Evolutionary conservation across 768 basidiomycete genomes (phyloP), one percentile per base, ranked within the genome.

Genomic region (Naganishia friedmannii): DNA sequence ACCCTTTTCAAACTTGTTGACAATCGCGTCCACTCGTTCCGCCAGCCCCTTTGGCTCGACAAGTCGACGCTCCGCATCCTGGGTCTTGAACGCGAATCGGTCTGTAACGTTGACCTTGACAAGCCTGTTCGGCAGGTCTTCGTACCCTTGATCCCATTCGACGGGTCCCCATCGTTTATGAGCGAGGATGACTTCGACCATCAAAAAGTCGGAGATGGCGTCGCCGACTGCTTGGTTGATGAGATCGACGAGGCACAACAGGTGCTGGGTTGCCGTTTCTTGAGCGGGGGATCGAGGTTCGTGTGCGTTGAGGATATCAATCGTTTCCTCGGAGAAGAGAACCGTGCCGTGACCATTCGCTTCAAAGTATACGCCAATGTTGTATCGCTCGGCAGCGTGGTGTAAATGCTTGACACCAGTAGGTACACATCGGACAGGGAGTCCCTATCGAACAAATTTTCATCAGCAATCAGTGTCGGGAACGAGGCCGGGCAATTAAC

Each of bases 181-280:
- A 2, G 92, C 86, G 26, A 99, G 87, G 51, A 98, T 91, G 32
- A 88, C 87, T 77, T 97, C 94, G 34, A 98, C 95, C 32, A 98
- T 87, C 42, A 99, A 87, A 87, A 95, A 88, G 79, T 99, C 96
- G 17, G 92, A 94, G 26, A 97, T 84, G 7, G 93, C 95, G 82
- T 99, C 96, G 1, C 96, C 96, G 53, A 99, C 95, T 10, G 96
- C 94, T 82, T 98, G 95, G 76, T 99, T 99, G 82, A 98, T 94
- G 54, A 98, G 83, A 39, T 90, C 84, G 17, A 88, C 88, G 68
- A 97, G 84, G 73, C 89, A 89, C 58, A 85, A 83, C 42, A 99
- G 84, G 77, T 93, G 87, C 66, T 85, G 87, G 55, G 93, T 84
- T 54, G 91, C 90, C 23, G 88, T 90, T 23, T 86, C 87, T 75